Base-by-base conservation (phyloP, 2,329 filamentous ascomycete species). In the Cryphonectria radicalis region DNA sequence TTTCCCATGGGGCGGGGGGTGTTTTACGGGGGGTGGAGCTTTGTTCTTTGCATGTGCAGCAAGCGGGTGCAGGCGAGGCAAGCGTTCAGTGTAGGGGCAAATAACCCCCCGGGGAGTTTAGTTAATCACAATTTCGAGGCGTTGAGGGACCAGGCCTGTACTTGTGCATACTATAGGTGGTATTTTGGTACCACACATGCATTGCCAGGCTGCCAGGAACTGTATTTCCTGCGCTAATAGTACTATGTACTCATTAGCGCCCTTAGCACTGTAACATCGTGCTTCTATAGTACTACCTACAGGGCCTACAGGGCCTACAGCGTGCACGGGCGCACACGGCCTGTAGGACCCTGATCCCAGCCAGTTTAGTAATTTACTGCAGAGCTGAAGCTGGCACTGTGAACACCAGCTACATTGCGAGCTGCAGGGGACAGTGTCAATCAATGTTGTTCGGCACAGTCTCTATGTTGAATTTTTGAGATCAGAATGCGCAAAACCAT, bases 401-500 rank as follows among this genome's bases (percentile, higher is more conserved):
- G 46, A 11, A 32, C 22, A 25, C 7, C 14, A 5, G 13, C 37
- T n/a, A 6, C 5, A 7, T 22, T 2, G 4, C 14, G 6, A 7
- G 11, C 13, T 32, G n/a, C 35, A 4, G 14, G 46, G 28, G 25
- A 68, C 66, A 68, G 66, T 68, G 40, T 22, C 17, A 46, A 68
- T 25, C 42, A 3, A 6, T 13, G 40, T n/a, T 6, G 1, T n/a
- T 35, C 14, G 14, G 42, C 68, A 69, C 68, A 35, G 68, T 66
- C 53, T 64, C 50, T 11, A 46, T 53, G 37, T 62, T 46, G 43
- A 62, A 69, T 65, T 69, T 66, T 64, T 53, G 68, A 59, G 43
- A n/a, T 28, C 46, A 50, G 46, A 64, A 25, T 35, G 64, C 37
- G 46, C 64, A 53, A 50, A n/a, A n/a, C 46, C 46, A 66, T 7